These are phyloP conservation scores for Fraxinus excelsior DNA, from an alignment of 257 asterid genomes.

Conservation along the genomic window DNA sequence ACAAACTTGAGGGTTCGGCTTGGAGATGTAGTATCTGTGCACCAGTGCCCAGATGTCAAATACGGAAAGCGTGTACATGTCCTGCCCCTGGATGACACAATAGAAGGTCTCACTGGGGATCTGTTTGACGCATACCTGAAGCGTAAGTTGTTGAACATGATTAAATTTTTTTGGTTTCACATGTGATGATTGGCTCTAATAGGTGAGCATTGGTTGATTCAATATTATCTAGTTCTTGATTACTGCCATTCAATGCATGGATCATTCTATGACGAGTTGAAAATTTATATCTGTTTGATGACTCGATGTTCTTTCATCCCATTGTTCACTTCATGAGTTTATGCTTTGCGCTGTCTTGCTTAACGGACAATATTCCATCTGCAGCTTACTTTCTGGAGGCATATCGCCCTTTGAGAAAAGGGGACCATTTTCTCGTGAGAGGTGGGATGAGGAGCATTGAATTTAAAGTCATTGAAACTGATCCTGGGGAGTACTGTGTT, in stretches of 20 bases:
- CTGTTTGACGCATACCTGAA: conserved; percentile 73
- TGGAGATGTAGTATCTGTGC: conserved; percentile 83
- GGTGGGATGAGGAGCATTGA: conserved; percentile 63
- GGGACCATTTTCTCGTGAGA: conserved; percentile 57
- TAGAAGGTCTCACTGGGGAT: conserved; percentile 91
- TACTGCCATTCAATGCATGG: neutral
- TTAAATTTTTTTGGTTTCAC: neutral
- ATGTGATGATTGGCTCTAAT: neutral
- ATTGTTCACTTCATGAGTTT: neutral
- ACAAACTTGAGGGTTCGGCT: conserved; percentile 70
- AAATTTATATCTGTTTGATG: neutral
- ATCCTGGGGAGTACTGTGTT: conserved; percentile 58
- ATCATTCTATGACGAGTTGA: neutral
- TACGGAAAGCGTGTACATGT: conserved; percentile 88
- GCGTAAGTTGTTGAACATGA: conserved; percentile 47
- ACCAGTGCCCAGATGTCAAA: conserved; percentile 92
- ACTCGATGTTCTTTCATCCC: neutral
- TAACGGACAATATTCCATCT: conserved; percentile 6
- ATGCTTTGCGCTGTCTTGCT: neutral
- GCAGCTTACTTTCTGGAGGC: conserved; percentile 57
- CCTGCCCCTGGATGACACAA: conserved; percentile 78
- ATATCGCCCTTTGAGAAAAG: conserved; percentile 56
- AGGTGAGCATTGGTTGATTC: neutral
- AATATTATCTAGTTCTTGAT: neutral
- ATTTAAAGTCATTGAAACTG: conserved; percentile 56